Conservation (phyloP, 306 rosid genomes). For the Trifolium fragiferum region DNA sequence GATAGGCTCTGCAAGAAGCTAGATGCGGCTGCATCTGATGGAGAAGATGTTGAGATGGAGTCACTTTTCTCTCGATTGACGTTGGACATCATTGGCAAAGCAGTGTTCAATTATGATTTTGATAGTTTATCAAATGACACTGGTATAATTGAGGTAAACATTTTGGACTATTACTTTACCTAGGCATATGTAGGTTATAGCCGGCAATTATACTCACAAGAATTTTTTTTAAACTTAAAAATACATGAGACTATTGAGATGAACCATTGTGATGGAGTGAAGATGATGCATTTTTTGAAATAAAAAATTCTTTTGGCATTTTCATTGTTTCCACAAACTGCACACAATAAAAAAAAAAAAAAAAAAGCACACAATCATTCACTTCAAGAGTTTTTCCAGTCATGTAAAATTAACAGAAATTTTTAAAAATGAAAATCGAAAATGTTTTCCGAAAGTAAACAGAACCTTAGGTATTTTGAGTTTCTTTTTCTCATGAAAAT, state of each 20-base stretch:
- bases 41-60: constrained; percentile 97
- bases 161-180: constrained; percentile 40
- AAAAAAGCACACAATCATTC: no score
- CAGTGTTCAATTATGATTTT: constrained; percentile 95
- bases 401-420: no score
- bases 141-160: constrained; percentile 87
- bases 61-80: constrained; percentile 96
- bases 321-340: no score
- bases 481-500: not conserved
- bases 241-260: no score
- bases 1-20: constrained; percentile 93
- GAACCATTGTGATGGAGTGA: no score
- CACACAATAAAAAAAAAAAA: no score
- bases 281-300: no score
- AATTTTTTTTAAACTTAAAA: no score
- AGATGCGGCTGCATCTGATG: constrained; percentile 81
- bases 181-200: constrained; percentile 1
- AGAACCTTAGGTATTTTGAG: not conserved
- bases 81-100: constrained; percentile 91
- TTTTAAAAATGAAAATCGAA: no score
- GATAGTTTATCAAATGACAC: constrained; percentile 88
- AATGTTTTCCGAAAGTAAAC: not conserved
- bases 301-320: no score
- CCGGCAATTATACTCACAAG: no score
- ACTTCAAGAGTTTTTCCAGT: no score